These are phyloP conservation scores for Chaetomium cochliodes DNA, from an alignment of 495 filamentous ascomycete species.

Conservation along the genomic window DNA sequence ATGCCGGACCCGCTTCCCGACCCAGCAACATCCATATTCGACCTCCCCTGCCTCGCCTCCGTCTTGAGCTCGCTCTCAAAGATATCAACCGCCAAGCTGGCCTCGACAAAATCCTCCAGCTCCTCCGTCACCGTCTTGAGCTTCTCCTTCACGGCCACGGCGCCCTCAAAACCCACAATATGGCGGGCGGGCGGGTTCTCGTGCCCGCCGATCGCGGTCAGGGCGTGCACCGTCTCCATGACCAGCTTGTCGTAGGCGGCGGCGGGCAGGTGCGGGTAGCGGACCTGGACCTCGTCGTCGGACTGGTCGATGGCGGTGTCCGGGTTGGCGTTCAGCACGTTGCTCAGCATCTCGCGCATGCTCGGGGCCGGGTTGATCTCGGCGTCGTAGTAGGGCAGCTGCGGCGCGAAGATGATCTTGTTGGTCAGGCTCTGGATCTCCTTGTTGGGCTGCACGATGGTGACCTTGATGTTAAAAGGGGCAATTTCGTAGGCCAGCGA, in stretches of 20 bases:
- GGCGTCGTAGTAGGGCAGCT: conserved; percentile 68
- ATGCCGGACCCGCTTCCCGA: conserved; percentile 14
- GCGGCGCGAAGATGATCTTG: conserved; percentile 77
- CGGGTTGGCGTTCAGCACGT: conserved; percentile 60
- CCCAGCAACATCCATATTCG: conserved; percentile 13
- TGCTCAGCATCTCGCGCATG: conserved; percentile 74
- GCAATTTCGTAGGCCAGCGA: conserved; percentile 95
- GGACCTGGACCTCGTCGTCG: conserved; percentile 58
- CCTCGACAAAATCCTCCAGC: conserved; percentile 91
- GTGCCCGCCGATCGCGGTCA: conserved; percentile 88
- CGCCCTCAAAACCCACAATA: conserved; percentile 89
- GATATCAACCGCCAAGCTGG: conserved; percentile 81
- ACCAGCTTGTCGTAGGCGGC: conserved; percentile 68
- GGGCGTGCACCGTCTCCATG: conserved; percentile 85
- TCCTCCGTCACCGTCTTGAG: conserved; percentile 95
- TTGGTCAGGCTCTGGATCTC: conserved; percentile 85
- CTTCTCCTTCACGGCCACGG: conserved; percentile 89
- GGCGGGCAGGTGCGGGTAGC: conserved; percentile 67
- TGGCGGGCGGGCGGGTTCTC: conserved; percentile 94
- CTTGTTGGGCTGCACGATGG: conserved; percentile 83
- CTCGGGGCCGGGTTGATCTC: conserved; percentile 74
- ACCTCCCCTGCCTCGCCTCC: conserved; percentile 44
- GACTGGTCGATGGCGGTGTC: conserved; percentile 50
- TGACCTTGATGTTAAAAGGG: conserved; percentile 94
- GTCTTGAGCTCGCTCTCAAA: conserved; percentile 53